phyloP scores from a whole-genome alignment of 2,329 filamentous ascomycete species.

The Fusarium praegraminearum region DNA sequence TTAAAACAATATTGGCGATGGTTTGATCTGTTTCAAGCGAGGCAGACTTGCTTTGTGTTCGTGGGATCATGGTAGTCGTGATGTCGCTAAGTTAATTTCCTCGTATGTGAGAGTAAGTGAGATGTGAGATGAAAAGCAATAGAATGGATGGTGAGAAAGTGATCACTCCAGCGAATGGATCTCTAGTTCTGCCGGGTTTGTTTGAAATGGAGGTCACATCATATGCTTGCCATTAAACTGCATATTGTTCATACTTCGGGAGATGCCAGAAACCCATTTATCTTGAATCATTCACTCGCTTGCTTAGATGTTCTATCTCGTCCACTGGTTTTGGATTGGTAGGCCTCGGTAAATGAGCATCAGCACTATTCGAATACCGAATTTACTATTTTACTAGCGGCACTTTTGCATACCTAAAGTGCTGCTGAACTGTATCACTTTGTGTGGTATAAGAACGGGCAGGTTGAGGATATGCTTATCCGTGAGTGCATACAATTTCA shows the following conservation, averaged over 20 bases:
- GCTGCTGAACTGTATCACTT: not conserved
- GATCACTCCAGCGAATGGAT: not conserved
- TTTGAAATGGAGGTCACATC: not conserved
- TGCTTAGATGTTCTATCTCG: constrained; percentile 4
- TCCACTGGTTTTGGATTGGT: constrained; percentile 30
- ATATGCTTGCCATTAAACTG: not conserved
- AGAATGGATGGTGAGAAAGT: not conserved
- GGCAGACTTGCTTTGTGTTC: constrained; percentile 15
- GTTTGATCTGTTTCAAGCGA: constrained; percentile 21
- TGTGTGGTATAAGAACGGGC: not conserved
- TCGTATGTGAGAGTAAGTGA: not conserved
- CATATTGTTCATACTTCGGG: not conserved
- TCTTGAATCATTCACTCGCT: constrained; percentile 6
- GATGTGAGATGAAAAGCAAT: not conserved
- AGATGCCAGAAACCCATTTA: not conserved
- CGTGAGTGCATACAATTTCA: not conserved
- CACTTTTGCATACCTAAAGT: constrained; percentile 16
- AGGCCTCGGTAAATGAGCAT: constrained; percentile 29
- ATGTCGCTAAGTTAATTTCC: constrained; percentile 16
- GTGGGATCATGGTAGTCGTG: constrained; percentile 19
- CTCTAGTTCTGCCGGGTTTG: not conserved
- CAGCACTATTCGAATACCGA: constrained; percentile 28
- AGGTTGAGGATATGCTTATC: not conserved
- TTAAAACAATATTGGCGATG: constrained; percentile 31
- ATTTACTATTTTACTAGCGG: constrained; percentile 20